Evolutionary conservation across 1,284 basidiomycete species (phyloP).

Genomic region (Quambalaria eucalypti): DNA sequence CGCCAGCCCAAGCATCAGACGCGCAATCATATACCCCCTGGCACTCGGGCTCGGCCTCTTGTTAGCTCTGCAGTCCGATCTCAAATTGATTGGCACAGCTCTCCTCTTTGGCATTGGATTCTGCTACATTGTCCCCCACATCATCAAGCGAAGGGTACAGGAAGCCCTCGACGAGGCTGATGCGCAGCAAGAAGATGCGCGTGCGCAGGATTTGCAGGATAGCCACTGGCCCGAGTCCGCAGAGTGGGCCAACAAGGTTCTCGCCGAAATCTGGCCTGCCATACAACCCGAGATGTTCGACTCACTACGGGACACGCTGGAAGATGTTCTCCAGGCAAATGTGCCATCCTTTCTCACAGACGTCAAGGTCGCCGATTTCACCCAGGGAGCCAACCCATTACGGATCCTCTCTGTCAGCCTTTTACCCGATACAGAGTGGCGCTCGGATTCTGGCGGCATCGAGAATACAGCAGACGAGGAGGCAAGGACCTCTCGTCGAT

Average conservation of each 20-base stretch:
- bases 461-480: background rate
- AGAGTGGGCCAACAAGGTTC: constrained; percentile 2
- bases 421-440: background rate
- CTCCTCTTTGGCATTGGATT: background rate
- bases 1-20: background rate
- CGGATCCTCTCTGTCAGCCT: background rate
- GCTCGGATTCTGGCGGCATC: background rate
- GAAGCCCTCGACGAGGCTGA: background rate
- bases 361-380: constrained; percentile 3
- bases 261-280: background rate
- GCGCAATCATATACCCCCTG: background rate
- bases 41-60: background rate
- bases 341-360: constrained; percentile 3
- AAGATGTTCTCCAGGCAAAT: constrained; percentile 6
- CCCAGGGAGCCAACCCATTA: constrained; percentile 4
- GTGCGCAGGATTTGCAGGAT: background rate
- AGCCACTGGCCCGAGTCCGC: constrained; percentile 1
- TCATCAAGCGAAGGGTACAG: background rate
- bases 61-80: background rate
- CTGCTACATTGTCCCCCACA: background rate
- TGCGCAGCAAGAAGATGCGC: background rate
- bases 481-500: background rate
- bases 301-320: constrained; percentile 1
- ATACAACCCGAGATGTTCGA: constrained; percentile 1
- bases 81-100: background rate